Evolutionary conservation across 129 eudicot genomes (phyloP), one percentile per base, ranked within the genome.

Genomic region (Erigeron canadensis): DNA sequence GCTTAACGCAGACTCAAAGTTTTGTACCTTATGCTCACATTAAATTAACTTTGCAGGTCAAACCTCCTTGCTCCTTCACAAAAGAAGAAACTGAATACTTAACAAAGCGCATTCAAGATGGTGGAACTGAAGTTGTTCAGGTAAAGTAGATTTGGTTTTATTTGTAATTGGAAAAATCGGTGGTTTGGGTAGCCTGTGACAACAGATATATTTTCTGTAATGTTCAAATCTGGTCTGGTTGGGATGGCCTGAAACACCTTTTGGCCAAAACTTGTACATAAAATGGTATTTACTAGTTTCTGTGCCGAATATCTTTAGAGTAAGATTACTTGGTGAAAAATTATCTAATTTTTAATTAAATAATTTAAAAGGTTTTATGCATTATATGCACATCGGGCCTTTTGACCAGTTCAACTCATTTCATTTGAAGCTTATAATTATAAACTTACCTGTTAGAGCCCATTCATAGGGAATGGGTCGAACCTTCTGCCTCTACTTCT

Each of bases 81-180:
- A 68, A 81, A 42, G 87, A 94, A 75, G 98, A 94, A 82, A 77
- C 83, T 0, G 95, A 85, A 75, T 77, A 80, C 81, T 78, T 94
- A n/a, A 94, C 98, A 66, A 79, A 81, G 17, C 88, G 98, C 10
- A 87, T 89, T 79, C 98, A 94, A 75, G 94, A 89, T 72, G 98
- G 97, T 43, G 97, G 98, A 53, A 94, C 98, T 1, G 98, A 94
- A 82, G 98, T 94, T 38, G 98, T 94, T 77, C 88, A 89, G 91
- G 98, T 89, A 71, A 48, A 64, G 9, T 17, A 11, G 3, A 23
- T 61, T 38, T 53, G 40, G 28, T 21, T 78, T 75, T 15, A n/a
- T 67, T 63, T 37, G 48, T 7, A 51, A 6, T 28, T 12, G 48
- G 13, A 51, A 39, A 42, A 71, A 57, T 57, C 56, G 51, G 42